Conservation (phyloP, 2,329 filamentous ascomycete species). For the Penicillium sp. region DNA sequence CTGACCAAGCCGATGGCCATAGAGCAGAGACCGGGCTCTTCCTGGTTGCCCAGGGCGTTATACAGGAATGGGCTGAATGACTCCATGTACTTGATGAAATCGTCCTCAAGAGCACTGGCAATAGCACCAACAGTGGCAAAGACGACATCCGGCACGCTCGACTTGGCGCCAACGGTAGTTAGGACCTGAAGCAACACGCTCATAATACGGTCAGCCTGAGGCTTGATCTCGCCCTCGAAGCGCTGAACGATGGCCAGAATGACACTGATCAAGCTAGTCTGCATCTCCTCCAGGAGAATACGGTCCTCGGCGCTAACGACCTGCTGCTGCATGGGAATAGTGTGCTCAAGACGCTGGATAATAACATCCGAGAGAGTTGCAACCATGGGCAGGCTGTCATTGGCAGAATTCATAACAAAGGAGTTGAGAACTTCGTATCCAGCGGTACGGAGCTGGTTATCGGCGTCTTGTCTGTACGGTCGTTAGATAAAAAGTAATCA, state of each 20-base stretch:
- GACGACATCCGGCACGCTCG: conserved; percentile 87
- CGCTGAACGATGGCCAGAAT: conserved; percentile 87
- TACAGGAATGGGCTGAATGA: conserved; percentile 88
- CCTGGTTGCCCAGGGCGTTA: conserved; percentile 91
- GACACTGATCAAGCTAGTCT: conserved; percentile 90
- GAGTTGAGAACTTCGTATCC: conserved; percentile 96
- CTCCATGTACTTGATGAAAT: conserved; percentile 97
- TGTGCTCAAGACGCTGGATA: conserved; percentile 85
- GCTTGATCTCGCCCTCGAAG: conserved; percentile 84
- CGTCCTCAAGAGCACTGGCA: conserved; percentile 84
- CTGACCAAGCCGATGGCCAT: conserved; percentile 98
- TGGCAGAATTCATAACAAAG: conserved; percentile 86
- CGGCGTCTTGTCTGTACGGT: conserved; percentile 59
- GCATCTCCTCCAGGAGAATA: conserved; percentile 94
- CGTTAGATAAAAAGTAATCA: conserved; percentile 12
- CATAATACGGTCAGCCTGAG: conserved; percentile 94
- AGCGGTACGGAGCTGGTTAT: conserved; percentile 87
- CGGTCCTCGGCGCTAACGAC: conserved; percentile 96
- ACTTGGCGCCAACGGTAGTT: conserved; percentile 73
- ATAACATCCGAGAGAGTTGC: conserved; percentile 82
- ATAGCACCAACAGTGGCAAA: conserved; percentile 92
- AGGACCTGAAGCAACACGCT: conserved; percentile 79
- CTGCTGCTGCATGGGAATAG: conserved; percentile 82
- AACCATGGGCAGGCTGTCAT: conserved; percentile 77
- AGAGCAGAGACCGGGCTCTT: conserved; percentile 88